A percentile compares a stretch with the other conserved stretches of the same genome.
Evolutionary conservation across 1,284 basidiomycete genomes (phyloP).

Genomic region (Naganishia liquefaciens): DNA sequence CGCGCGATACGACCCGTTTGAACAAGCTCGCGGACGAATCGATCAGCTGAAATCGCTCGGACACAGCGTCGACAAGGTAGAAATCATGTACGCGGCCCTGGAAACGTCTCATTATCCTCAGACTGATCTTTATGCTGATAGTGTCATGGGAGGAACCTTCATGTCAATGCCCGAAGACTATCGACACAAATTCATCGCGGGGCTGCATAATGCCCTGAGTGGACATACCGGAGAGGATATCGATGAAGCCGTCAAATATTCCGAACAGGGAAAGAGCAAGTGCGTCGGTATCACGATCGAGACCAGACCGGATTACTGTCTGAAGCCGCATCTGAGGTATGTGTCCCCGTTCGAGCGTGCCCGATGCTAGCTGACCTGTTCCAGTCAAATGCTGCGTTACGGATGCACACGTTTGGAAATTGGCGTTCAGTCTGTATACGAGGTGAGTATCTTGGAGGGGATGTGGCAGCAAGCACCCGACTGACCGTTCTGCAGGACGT

Average conservation of each 20-base stretch:
- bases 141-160: conserved; percentile 97
- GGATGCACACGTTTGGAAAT: conserved; percentile 98
- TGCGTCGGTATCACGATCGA: conserved; percentile 99
- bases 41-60: conserved; percentile 93
- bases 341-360: conserved; percentile 21
- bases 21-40: conserved; percentile 91
- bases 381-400: conserved; percentile 97
- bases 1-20: conserved; percentile 97
- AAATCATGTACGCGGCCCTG: conserved; percentile 70
- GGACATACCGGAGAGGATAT: conserved; percentile 91
- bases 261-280: conserved; percentile 95
- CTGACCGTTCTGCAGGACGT: conserved; percentile 64
- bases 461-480: neutral
- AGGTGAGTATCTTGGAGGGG: conserved; percentile 51
- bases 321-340: conserved; percentile 89
- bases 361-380: neutral
- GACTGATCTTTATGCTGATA: conserved; percentile 30
- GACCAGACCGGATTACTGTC: conserved; percentile 96
- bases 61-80: conserved; percentile 97
- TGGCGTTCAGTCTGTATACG: conserved; percentile 97
- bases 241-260: conserved; percentile 97
- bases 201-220: conserved; percentile 94
- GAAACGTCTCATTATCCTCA: neutral
- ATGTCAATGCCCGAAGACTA: conserved; percentile 99
- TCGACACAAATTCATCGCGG: conserved; percentile 87